Percentiles rank a stretch among this genome's conserved stretches.
phyloP scores from a whole-genome alignment of 352 stramenopile species.

The Globisporangium nunn region DNA sequence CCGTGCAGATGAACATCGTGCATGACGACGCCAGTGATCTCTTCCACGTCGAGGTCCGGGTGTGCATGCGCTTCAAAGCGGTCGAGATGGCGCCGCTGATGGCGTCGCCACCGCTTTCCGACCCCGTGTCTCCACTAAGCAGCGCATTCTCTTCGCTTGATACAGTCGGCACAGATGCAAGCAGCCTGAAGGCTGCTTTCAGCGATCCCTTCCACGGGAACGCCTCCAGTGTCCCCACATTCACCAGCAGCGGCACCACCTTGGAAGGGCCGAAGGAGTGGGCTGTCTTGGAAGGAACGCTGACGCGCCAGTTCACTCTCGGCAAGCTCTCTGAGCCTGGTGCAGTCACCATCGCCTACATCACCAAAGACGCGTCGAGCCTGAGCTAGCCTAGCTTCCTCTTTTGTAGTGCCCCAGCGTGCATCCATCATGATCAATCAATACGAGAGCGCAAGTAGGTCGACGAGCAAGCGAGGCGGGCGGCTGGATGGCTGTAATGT shows the following conservation, averaged over 20 bases:
- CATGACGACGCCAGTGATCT: slow-evolving; percentile 8
- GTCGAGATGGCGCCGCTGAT: slow-evolving; percentile 36
- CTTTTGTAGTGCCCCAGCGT: background rate
- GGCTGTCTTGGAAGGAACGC: slow-evolving; percentile 47
- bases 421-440: background rate
- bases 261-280: slow-evolving; percentile 30
- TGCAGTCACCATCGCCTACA: slow-evolving; percentile 35
- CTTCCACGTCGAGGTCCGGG: slow-evolving; percentile 53
- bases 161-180: background rate
- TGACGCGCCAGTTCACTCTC: slow-evolving; percentile 50
- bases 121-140: background rate
- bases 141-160: background rate
- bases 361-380: slow-evolving; percentile 8
- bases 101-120: slow-evolving; percentile 1
- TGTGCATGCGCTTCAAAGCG: slow-evolving; percentile 73
- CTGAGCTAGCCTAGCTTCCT: slow-evolving; percentile 4
- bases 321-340: slow-evolving; percentile 43
- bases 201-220: background rate
- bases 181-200: background rate
- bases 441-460: background rate
- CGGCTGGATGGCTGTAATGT: background rate
- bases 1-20: slow-evolving; percentile 46
- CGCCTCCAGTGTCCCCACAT: background rate
- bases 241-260: background rate
- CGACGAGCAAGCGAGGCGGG: background rate